Percentiles rank a stretch among this genome's conserved stretches.
These are phyloP conservation scores for Tricharina praecox DNA, from an alignment of 495 filamentous ascomycete genomes.

Conservation along the genomic window DNA sequence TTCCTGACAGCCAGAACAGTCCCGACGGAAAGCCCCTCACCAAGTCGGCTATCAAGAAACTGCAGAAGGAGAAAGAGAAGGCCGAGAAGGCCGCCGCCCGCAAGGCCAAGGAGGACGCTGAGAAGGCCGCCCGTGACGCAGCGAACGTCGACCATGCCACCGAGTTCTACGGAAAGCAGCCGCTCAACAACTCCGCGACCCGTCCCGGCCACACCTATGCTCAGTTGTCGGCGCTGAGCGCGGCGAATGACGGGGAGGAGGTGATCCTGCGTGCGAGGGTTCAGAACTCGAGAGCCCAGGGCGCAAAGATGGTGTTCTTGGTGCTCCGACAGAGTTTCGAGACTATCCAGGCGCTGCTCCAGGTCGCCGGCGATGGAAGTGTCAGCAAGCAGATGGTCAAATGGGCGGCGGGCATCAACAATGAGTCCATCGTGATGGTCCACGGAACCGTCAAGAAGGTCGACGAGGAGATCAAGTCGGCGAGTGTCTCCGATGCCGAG, in stretches of 20 bases:
- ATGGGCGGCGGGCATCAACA: slow-evolving; percentile 61
- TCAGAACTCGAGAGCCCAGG: slow-evolving; percentile 73
- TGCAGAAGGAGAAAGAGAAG: slow-evolving; percentile 24
- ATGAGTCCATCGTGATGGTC: slow-evolving; percentile 66
- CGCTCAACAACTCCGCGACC: slow-evolving; percentile 25
- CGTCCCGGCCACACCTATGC: slow-evolving; percentile 16
- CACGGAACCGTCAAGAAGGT: slow-evolving; percentile 59
- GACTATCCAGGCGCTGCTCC: slow-evolving; percentile 58
- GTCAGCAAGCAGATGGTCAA: slow-evolving; percentile 71
- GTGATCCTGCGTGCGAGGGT: slow-evolving; percentile 68
- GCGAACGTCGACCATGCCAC: slow-evolving; percentile 22
- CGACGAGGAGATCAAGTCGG: slow-evolving; percentile 58
- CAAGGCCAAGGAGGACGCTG: slow-evolving; percentile 13
- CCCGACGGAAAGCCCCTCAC: slow-evolving; percentile 22
- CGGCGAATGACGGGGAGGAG: slow-evolving; percentile 40
- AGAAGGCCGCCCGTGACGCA: slow-evolving; percentile 24
- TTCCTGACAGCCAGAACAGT: slow-evolving; percentile 6
- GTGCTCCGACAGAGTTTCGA: slow-evolving; percentile 69
- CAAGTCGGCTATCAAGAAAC: slow-evolving; percentile 22
- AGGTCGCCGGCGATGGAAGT: slow-evolving; percentile 37
- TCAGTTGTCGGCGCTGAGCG: slow-evolving; percentile 12
- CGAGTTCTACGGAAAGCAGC: slow-evolving; percentile 18
- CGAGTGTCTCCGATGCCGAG: slow-evolving; percentile 58
- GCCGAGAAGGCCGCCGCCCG: slow-evolving; percentile 18
- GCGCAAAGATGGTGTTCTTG: slow-evolving; percentile 82